Percentiles rank a stretch among this genome's conserved stretches.
phyloP scores from a whole-genome alignment of 169 alveolate species.

The Eimeria tenella region DNA sequence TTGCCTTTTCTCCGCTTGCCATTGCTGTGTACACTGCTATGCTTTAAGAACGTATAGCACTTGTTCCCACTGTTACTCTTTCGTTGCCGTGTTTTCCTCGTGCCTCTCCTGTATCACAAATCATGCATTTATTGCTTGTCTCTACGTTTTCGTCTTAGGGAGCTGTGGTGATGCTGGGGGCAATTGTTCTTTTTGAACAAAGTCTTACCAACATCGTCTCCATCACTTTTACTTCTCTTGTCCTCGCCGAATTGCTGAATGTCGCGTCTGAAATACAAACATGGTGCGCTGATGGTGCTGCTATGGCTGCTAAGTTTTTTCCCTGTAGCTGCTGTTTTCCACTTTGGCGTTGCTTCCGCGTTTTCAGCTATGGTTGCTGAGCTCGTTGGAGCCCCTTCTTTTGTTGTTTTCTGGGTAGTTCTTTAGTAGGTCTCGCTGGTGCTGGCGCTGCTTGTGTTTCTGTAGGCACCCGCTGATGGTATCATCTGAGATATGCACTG shows the following conservation, averaged over 20 bases:
- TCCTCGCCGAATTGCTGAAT: constrained; percentile 95
- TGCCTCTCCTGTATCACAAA: background rate
- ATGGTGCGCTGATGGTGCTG: constrained; percentile 79
- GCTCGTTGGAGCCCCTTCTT: background rate
- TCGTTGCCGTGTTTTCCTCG: background rate
- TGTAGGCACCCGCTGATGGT: constrained; percentile 89
- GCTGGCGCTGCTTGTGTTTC: constrained; percentile 80
- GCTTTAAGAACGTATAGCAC: too few relatives aligned
- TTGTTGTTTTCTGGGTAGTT: background rate
- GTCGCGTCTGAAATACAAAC: constrained; percentile 95
- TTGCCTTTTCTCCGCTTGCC: too few relatives aligned
- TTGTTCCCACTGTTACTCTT: background rate
- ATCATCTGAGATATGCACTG: constrained; percentile 88
- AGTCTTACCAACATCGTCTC: constrained; percentile 94
- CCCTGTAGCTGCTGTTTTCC: background rate
- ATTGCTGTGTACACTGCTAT: too few relatives aligned
- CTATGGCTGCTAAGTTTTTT: background rate
- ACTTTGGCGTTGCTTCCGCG: background rate
- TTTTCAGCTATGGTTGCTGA: background rate
- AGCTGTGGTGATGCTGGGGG: constrained; percentile 95
- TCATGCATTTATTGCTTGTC: constrained; percentile 77
- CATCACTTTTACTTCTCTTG: constrained; percentile 97
- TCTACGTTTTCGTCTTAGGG: constrained; percentile 88
- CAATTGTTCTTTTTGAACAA: constrained; percentile 94
- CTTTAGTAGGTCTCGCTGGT: background rate